Base-by-base conservation (phyloP, 352 stramenopile species). In the Pythium insidiosum region DNA sequence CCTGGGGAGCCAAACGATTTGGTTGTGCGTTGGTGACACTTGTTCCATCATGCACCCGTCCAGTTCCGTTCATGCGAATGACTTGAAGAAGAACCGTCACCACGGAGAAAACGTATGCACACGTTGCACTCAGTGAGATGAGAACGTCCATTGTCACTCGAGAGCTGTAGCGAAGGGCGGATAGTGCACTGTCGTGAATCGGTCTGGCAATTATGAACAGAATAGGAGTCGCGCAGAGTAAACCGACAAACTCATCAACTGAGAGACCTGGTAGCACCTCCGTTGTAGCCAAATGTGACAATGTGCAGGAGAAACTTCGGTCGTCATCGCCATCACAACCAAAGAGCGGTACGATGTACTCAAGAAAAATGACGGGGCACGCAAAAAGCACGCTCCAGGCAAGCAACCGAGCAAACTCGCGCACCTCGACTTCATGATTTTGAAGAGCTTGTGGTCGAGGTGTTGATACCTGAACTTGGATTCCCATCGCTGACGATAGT, bases 141-240 rank as follows among this genome's bases (percentile, higher is more conserved):
- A 90, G 65, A 38, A 88, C 75, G 38, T 87, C 72, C 75, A 90
- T 90, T 0, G 68, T 86, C 46, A 86, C 73, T 5, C 69, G 63
- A 2, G 65, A 73, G 37, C 73, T 59, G 41, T 79, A 78, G 20
- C 73, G 72, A 7, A 88, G 38, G 22, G 74, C 68, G 1, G 72
- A 47, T 46, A 69, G 83, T 15, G 77, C 75, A 28, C 71, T 85
- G 43, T 81, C 63, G 46, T 90, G 74, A 54, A 90, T 86, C 21
- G 72, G 76, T n/a, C 53, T 58, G 3, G 71, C 75, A 35, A 84
- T 49, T 20, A 71, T 15, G 28, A 88, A 73, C 15, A 87, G 38
- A 16, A 85, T 72, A 13, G 78, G 78, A 12, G 78, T 90, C 18
- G 78, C 66, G 31, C 72, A 90, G n/a, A 55, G 30, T 10, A 86